Percentiles rank a stretch among this genome's conserved stretches.
These are phyloP conservation scores for Blastobotrys illinoisensis DNA, from an alignment of 1,139 yeast genomes.

Conservation along the genomic window DNA sequence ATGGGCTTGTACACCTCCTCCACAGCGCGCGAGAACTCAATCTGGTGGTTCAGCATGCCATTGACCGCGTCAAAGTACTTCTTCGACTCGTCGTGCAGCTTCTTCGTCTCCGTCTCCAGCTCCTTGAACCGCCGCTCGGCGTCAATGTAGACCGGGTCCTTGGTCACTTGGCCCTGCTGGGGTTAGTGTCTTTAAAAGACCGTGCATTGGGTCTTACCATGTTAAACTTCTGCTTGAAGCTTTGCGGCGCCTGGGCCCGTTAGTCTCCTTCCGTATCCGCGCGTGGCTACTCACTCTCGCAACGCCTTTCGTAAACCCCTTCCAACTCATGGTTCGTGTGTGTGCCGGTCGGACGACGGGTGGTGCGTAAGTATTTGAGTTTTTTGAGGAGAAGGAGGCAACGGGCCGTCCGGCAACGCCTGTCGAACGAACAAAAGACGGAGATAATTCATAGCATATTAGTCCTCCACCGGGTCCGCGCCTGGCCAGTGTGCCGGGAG, in stretches of 20 bases:
- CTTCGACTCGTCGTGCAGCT: constrained; percentile 82
- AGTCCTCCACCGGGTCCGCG: too few relatives aligned
- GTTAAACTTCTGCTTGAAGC: constrained; percentile 37
- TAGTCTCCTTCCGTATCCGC: constrained; percentile 3
- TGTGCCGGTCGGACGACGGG: background rate
- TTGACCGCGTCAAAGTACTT: constrained; percentile 87
- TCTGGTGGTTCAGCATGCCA: constrained; percentile 88
- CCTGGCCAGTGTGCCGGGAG: too few relatives aligned
- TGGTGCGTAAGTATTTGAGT: background rate
- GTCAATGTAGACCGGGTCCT: constrained; percentile 84
- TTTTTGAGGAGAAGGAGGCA: background rate
- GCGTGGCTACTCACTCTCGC: constrained; percentile 44
- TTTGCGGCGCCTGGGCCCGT: constrained; percentile 46
- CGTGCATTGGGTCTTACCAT: constrained; percentile 23
- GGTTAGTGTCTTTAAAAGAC: background rate
- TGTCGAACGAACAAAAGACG: background rate
- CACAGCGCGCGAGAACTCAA: constrained; percentile 88
- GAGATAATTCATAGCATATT: background rate
- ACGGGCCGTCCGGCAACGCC: background rate
- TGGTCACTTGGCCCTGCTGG: constrained; percentile 58
- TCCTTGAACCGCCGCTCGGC: constrained; percentile 96
- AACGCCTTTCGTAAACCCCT: constrained; percentile 84
- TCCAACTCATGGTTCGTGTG: constrained; percentile 64
- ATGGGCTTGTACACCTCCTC: constrained; percentile 96
- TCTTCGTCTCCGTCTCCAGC: constrained; percentile 81